Percentiles rank a stretch among this genome's conserved stretches.
Evolutionary conservation across 148 eudicot species (phyloP).

Genomic region (Polygonum aviculare): DNA sequence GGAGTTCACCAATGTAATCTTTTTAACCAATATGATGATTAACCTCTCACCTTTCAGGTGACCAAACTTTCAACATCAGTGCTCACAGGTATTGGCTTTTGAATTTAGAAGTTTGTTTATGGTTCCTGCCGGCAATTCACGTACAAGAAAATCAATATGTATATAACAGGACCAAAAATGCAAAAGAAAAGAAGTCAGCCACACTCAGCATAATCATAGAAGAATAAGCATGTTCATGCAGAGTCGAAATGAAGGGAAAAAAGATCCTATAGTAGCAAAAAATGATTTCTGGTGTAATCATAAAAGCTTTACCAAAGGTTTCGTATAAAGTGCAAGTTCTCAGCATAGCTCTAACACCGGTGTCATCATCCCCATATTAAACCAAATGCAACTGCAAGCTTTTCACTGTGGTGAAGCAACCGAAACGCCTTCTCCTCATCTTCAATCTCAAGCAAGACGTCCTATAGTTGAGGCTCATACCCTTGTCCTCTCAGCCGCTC

Average conservation of each 20-base stretch:
- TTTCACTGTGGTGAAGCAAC: slow-evolving; percentile 46
- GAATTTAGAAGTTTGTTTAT: not conserved
- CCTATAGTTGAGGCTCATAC: slow-evolving; percentile 30
- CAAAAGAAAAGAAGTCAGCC: not conserved
- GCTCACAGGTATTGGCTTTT: not conserved
- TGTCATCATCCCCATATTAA: not conserved
- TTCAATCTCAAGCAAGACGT: slow-evolving; percentile 38
- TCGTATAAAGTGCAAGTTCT: not conserved
- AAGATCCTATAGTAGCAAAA: not conserved
- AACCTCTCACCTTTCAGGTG: not conserved
- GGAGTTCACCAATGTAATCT: not conserved
- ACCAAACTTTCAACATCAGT: not conserved
- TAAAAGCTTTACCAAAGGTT: not conserved
- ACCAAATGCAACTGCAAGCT: slow-evolving; percentile 44
- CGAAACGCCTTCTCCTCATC: slow-evolving; percentile 39
- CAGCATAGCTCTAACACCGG: not conserved
- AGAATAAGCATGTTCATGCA: not conserved
- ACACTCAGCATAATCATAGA: not conserved
- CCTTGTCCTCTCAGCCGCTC: slow-evolving; percentile 29
- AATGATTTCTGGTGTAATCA: not conserved
- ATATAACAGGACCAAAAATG: not conserved
- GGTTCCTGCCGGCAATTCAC: not conserved
- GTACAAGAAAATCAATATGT: not conserved
- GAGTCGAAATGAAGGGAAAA: not conserved
- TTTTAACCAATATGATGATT: not conserved